Evolutionary conservation across 768 basidiomycete genomes (phyloP).

Genomic region (Scleroderma citrinum): DNA sequence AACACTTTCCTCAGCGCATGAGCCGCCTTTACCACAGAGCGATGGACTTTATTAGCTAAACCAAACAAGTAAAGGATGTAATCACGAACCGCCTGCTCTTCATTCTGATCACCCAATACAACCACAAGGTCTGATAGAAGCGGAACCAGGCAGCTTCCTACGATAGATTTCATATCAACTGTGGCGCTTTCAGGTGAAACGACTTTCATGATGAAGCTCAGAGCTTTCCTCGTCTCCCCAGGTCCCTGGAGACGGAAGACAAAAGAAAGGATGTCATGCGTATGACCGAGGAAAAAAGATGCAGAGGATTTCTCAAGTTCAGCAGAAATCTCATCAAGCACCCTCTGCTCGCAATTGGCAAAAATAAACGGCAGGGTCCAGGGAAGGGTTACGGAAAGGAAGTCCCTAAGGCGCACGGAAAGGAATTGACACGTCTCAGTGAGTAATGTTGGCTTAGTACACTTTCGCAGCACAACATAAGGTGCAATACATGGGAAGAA

Average conservation of each 20-base stretch:
- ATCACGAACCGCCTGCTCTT: constrained; percentile 39
- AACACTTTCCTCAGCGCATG: constrained; percentile 42
- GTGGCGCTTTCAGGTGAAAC: constrained; percentile 43
- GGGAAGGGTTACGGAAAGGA: constrained; percentile 57
- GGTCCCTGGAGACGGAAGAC: constrained; percentile 56
- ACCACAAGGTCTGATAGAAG: constrained; percentile 74
- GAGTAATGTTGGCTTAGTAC: constrained; percentile 53
- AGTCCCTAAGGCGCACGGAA: constrained; percentile 47
- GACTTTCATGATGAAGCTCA: constrained; percentile 58
- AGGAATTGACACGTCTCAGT: constrained; percentile 67
- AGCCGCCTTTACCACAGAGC: constrained; percentile 41
- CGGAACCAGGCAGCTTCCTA: constrained; percentile 62
- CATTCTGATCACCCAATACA: constrained; percentile 66
- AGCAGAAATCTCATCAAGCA: constrained; percentile 56
- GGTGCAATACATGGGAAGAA: constrained; percentile 63
- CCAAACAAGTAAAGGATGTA: not conserved
- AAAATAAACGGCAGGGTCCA: constrained; percentile 68
- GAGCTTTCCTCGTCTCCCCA: constrained; percentile 48
- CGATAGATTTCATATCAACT: constrained; percentile 42
- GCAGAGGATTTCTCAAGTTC: constrained; percentile 43
- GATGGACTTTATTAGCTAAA: constrained; percentile 30
- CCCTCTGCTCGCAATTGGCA: constrained; percentile 49
- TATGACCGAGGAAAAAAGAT: constrained; percentile 49
- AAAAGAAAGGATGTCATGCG: constrained; percentile 57
- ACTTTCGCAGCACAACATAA: constrained; percentile 54